phyloP scores from a whole-genome alignment of 2,329 filamentous ascomycete genomes.

The Aureobasidium zeae region DNA sequence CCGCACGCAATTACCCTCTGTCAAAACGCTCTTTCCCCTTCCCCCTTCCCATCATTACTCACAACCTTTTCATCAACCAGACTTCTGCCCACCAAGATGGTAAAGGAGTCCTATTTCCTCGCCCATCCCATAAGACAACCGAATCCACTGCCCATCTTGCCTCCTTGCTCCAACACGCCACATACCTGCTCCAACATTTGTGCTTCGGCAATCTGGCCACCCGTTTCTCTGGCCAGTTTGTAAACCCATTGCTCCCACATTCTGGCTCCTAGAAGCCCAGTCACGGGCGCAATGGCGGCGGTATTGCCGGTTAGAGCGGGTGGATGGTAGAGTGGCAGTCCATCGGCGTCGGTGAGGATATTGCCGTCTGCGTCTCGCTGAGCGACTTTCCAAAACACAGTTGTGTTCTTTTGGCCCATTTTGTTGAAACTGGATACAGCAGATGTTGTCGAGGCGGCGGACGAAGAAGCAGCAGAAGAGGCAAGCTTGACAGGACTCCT shows the following conservation, averaged over 20 bases:
- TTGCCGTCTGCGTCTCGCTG: slow-evolving; percentile 22
- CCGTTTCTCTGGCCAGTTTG: slow-evolving; percentile 77
- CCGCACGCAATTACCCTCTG: too few relatives aligned
- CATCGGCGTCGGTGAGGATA: slow-evolving; percentile 25
- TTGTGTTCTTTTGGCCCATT: too few relatives aligned
- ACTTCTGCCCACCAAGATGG: not conserved
- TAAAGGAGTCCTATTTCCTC: slow-evolving; percentile 33
- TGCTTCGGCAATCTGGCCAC: slow-evolving; percentile 44
- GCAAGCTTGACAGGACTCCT: slow-evolving; percentile 17
- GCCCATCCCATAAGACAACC: slow-evolving; percentile 52
- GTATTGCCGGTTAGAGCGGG: slow-evolving; percentile 29
- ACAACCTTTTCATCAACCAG: too few relatives aligned
- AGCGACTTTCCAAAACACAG: slow-evolving; percentile 15
- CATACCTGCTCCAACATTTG: slow-evolving; percentile 47
- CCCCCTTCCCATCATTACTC: too few relatives aligned
- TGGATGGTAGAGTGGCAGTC: slow-evolving; percentile 24
- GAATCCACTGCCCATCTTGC: slow-evolving; percentile 49
- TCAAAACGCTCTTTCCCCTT: too few relatives aligned
- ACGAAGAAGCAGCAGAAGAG: not conserved
- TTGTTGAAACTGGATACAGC: too few relatives aligned
- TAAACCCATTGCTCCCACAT: slow-evolving; percentile 96
- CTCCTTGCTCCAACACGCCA: slow-evolving; percentile 50
- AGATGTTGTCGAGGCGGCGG: too few relatives aligned
- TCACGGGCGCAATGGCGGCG: slow-evolving; percentile 42
- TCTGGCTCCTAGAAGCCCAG: slow-evolving; percentile 76